phyloP scores from a whole-genome alignment of 129 eudicot genomes.

The Flaveria sonorensis region DNA sequence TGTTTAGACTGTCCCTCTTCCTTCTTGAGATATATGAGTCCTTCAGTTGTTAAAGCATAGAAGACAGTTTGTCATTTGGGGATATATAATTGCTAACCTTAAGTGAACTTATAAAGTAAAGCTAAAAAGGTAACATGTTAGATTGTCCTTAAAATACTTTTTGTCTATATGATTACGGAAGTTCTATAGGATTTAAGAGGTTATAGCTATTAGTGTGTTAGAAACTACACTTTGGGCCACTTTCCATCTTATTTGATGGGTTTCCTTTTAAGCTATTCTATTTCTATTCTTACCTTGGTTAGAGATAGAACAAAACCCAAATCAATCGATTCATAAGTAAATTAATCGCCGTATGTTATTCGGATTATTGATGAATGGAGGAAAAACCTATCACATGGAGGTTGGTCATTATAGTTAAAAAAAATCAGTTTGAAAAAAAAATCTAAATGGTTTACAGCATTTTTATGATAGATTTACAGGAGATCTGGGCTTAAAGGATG shows the following conservation, averaged over 20 bases:
- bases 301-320: background rate
- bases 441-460: slow-evolving; percentile 16
- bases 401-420: background rate
- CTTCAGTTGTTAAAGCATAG: background rate
- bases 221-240: background rate
- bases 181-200: background rate
- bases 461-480: slow-evolving; percentile 65
- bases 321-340: background rate
- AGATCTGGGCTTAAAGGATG: slow-evolving; percentile 80
- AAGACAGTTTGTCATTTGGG: background rate
- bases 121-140: background rate
- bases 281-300: background rate
- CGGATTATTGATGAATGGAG: background rate
- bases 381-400: background rate
- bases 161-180: background rate
- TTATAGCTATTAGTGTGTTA: background rate
- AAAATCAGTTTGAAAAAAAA: background rate
- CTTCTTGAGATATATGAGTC: slow-evolving; percentile 1
- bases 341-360: background rate
- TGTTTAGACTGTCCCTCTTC: background rate
- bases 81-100: background rate
- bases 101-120: background rate
- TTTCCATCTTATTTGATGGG: background rate
- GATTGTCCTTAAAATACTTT: too few species aligned
- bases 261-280: background rate